Conservation (phyloP, 1,284 basidiomycete genomes). For the Tilletia indica region DNA sequence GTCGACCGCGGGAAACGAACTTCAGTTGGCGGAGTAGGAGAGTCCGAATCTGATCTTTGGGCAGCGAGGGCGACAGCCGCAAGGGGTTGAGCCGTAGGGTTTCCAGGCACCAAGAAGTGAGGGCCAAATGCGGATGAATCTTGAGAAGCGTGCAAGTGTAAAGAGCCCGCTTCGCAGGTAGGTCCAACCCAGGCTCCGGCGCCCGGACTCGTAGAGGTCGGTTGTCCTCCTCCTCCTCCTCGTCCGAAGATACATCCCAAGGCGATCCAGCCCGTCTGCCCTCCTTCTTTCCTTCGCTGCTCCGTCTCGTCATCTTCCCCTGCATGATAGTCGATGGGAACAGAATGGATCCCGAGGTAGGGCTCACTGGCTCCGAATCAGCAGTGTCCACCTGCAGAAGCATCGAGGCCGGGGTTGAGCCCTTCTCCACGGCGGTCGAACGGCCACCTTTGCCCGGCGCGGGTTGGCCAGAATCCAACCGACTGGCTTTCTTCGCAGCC, state of each 20-base stretch:
- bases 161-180: slow-evolving; percentile 40
- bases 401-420: not conserved
- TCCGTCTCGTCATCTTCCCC: slow-evolving; percentile 5
- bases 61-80: slow-evolving; percentile 12
- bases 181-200: slow-evolving; percentile 30
- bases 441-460: too few species aligned
- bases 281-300: slow-evolving; percentile 12
- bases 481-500: not conserved
- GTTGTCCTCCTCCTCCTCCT: not conserved
- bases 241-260: slow-evolving; percentile 11
- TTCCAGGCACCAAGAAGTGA: slow-evolving; percentile 4
- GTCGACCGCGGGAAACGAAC: slow-evolving; percentile 42
- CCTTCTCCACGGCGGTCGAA: not conserved
- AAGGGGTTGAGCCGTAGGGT: slow-evolving; percentile 6
- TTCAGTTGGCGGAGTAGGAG: slow-evolving; percentile 20
- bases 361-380: not conserved
- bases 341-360: slow-evolving; percentile 9
- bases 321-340: slow-evolving; percentile 32
- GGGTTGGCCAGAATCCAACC: not conserved
- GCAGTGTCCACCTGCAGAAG: not conserved
- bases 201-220: not conserved
- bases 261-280: slow-evolving; percentile 8
- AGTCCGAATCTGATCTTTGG: not conserved
- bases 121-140: slow-evolving; percentile 40
- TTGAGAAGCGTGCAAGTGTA: slow-evolving; percentile 49